Conservation (phyloP, 1,139 yeast genomes). For the Kazachstania sp. region DNA sequence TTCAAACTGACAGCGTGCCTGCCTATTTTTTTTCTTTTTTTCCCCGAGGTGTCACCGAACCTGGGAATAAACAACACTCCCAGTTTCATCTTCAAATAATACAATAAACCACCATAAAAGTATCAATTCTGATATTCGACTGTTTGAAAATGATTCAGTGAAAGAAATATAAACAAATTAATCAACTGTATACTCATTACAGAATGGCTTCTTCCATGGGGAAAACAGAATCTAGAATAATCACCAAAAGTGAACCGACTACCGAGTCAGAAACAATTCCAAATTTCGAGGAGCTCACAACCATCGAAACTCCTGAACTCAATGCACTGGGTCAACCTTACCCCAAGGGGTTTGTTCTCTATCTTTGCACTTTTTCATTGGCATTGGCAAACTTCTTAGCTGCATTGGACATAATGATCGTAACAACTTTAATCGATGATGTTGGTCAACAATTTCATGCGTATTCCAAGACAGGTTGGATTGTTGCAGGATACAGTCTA, state of each 20-base stretch:
- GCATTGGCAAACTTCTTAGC: conserved; percentile 47
- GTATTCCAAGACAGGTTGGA: conserved; percentile 53
- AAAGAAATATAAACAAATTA: not conserved
- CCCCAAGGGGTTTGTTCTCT: conserved; percentile 8
- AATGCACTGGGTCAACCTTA: conserved; percentile 6
- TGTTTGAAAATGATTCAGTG: not conserved
- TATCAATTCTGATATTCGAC: not conserved
- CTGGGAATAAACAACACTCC: too few relatives aligned
- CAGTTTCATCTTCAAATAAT: too few relatives aligned
- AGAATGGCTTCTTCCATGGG: conserved; percentile 2
- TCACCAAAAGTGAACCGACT: not conserved
- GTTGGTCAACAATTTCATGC: conserved; percentile 48
- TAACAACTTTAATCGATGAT: conserved; percentile 47
- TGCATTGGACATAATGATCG: conserved; percentile 64
- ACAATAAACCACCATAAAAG: too few relatives aligned
- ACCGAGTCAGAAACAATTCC: not conserved
- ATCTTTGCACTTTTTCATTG: conserved; percentile 30
- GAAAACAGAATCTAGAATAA: not conserved
- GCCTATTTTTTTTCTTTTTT: too few relatives aligned
- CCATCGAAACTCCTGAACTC: not conserved
- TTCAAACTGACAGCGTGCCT: too few relatives aligned
- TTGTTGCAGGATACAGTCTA: conserved; percentile 50
- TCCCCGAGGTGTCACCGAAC: too few relatives aligned
- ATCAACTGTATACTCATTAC: not conserved
- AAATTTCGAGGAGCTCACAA: too few relatives aligned